Base-by-base conservation (phyloP, 345 rosid species). In the Eucalyptus virginea region DNA sequence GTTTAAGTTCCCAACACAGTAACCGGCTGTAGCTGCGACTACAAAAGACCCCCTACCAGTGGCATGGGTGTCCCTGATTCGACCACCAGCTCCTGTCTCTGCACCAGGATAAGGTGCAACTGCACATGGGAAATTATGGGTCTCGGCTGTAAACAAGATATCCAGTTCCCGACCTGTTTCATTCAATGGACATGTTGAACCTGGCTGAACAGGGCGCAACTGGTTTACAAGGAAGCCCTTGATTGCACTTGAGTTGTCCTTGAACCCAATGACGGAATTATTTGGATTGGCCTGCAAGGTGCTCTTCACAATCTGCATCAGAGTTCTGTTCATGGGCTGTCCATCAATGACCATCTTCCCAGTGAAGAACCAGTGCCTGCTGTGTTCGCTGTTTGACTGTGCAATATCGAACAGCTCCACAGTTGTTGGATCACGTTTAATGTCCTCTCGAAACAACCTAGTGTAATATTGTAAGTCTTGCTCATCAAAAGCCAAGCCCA, bases 71-170 rank as follows among this genome's bases (percentile, higher is more conserved):
- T 97, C 99, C 91, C 99, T 96, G 30, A 98, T 98, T 77, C 99
- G 94, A 86, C 99, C 99, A 49, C 99, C 99, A 45, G 98, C 98
- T 86, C 99, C 99, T 4, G 99, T 98, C 93, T 98, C 99, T 80
- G 99, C 98, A 32, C 99, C 99, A 87, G 99, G 99, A 85, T 97
- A 97, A 85, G 99, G 98, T 81, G 99, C 99, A 90, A 98, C 99
- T 48, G 99, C 99, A 92, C 99, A 98, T 51, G 99, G 99, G 91
- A 98, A 97, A 90, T 98, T 98, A 93, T 98, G 99, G 6, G 98
- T 98, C 92, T 98, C 99, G 6, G 99, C 99, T 13, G 99, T 96
- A 89, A 97, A 98, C 91, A 98, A 91, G 87, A 98, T 94, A 91
- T 98, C 99, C 80, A 97, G 96, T 88, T 94, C 97, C 83, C 90